Conservation (phyloP, 139 green algal genomes). For the Coccomyxa sp. region DNA sequence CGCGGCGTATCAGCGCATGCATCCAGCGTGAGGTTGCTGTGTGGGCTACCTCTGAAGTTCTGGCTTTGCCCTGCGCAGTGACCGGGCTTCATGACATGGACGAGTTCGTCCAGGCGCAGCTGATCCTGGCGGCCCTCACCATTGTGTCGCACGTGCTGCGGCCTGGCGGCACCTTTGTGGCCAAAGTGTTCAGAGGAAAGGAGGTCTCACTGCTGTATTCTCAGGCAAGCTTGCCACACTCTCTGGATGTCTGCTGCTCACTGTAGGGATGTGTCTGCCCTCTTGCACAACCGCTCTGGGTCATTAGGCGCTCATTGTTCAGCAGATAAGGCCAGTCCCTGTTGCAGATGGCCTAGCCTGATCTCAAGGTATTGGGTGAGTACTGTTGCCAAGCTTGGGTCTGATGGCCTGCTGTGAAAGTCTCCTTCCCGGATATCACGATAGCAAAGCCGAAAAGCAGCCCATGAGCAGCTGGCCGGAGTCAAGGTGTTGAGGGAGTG, state of each 20-base stretch:
- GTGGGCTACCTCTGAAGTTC: neutral
- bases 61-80: conserved; percentile 49
- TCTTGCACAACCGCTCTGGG: too few species aligned
- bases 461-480: too few species aligned
- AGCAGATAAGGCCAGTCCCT: too few species aligned
- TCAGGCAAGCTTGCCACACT: conserved; percentile 41
- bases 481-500: neutral
- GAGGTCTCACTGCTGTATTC: conserved; percentile 90
- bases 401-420: too few species aligned
- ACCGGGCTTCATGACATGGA: conserved; percentile 99
- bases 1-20: too few species aligned
- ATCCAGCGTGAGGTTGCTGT: too few species aligned
- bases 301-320: too few species aligned
- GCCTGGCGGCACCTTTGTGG: conserved; percentile 88
- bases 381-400: neutral
- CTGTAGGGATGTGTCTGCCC: too few species aligned
- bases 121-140: conserved; percentile 86
- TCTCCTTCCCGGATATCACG: conserved; percentile 89
- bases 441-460: conserved; percentile 90
- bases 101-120: conserved; percentile 92
- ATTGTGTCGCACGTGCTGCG: conserved; percentile 83
- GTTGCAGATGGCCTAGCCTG: too few species aligned
- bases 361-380: too few species aligned
- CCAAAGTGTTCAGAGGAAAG: conserved; percentile 90
- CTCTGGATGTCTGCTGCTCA: too few species aligned